Conservation (phyloP, 306 rosid genomes). For the Cucumis sativus region Cucumber_9930_V3 NC_026659.2:24742501-24743000, state of each 20-base stretch:
- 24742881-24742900: too few relatives aligned
- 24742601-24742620: not conserved
- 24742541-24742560: slow-evolving; percentile 72
- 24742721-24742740: not conserved
- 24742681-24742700: not conserved
- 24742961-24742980: too few relatives aligned
- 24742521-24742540: slow-evolving; percentile 88
- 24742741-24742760: not conserved
- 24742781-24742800: too few relatives aligned
- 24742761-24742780: too few relatives aligned
- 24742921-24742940: too few relatives aligned
- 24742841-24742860: too few relatives aligned
- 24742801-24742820: too few relatives aligned
- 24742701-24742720: not conserved
- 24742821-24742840: too few relatives aligned
- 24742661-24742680: not conserved
- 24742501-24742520: slow-evolving; percentile 71
- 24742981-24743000: too few relatives aligned
- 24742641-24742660: not conserved
- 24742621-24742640: not conserved
- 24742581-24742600: not conserved
- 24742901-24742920: too few relatives aligned
- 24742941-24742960: too few relatives aligned
- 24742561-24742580: slow-evolving; percentile 36
- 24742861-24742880: too few relatives aligned